Evolutionary conservation across 2,329 filamentous ascomycete species (phyloP).

Genomic region (Pseudocercospora crystallina): DNA sequence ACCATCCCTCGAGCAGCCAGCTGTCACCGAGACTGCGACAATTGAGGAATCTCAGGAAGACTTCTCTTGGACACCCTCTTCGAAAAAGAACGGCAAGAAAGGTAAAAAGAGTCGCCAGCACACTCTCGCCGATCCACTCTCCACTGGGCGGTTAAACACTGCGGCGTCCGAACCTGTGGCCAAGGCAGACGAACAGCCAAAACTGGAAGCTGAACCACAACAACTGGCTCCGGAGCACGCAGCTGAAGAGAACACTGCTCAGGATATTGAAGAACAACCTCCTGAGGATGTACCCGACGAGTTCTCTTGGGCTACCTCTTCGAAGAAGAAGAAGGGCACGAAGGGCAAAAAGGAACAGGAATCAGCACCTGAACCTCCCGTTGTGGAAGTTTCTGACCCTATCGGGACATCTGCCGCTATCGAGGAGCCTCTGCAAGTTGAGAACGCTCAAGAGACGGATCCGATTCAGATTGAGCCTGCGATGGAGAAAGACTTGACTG

Average conservation of each 20-base stretch:
- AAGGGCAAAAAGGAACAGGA: slow-evolving; percentile 27
- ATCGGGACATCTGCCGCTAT: not conserved
- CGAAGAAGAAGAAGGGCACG: slow-evolving; percentile 25
- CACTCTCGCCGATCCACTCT: not conserved
- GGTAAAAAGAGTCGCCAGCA: slow-evolving; percentile 36
- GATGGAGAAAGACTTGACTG: not conserved
- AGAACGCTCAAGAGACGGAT: too few species aligned
- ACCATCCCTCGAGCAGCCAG: too few species aligned
- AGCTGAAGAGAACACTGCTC: not conserved
- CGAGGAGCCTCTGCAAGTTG: not conserved
- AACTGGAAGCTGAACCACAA: too few species aligned
- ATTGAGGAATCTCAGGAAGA: slow-evolving; percentile 15
- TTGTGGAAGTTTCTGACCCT: not conserved
- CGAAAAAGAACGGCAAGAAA: slow-evolving; percentile 41
- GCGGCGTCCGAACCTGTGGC: not conserved
- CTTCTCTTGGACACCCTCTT: slow-evolving; percentile 1
- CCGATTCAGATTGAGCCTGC: too few species aligned
- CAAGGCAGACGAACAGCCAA: too few species aligned
- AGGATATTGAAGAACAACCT: not conserved
- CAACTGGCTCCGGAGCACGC: too few species aligned
- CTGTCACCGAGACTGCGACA: too few species aligned
- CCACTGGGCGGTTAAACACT: not conserved
- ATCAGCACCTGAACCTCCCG: not conserved
- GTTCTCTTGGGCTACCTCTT: slow-evolving; percentile 5
- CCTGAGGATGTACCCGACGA: slow-evolving; percentile 6